Conservation (phyloP, 225 moss, liverwort and hornwort genomes). For the Rhytidiadelphus loreus region DNA sequence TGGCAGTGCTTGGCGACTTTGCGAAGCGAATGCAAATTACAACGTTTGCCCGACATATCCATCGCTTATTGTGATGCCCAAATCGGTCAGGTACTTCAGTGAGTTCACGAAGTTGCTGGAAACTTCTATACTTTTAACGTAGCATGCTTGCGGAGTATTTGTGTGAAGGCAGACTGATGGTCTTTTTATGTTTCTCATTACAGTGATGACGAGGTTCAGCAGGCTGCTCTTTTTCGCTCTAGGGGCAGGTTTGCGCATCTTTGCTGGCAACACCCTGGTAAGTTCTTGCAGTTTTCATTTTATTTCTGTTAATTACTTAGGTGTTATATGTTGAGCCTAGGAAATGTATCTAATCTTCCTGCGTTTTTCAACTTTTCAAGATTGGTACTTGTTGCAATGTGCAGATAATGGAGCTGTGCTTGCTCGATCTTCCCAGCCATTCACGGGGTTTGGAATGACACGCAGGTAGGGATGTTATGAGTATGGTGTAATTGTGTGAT, state of each 20-base stretch:
- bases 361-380: neutral
- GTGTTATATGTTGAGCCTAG: neutral
- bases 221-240: slow-evolving; percentile 82
- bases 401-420: slow-evolving; percentile 94
- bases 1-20: slow-evolving; percentile 58
- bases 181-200: neutral
- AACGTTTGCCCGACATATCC: slow-evolving; percentile 78
- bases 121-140: neutral
- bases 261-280: slow-evolving; percentile 89
- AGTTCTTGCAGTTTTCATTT: neutral
- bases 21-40: slow-evolving; percentile 71
- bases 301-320: neutral
- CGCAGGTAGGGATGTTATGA: slow-evolving; percentile 54
- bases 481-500: neutral
- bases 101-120: neutral
- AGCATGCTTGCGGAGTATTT: neutral
- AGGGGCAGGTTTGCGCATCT: slow-evolving; percentile 69
- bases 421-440: slow-evolving; percentile 94
- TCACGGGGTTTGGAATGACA: slow-evolving; percentile 83
- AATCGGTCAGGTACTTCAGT: slow-evolving; percentile 62
- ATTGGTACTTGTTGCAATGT: neutral
- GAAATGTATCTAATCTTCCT: neutral
- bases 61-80: slow-evolving; percentile 79
- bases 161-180: neutral
- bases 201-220: slow-evolving; percentile 86